Conservation (phyloP, 202 grass and related monocot species). For the Digitaria exilis region DNA sequence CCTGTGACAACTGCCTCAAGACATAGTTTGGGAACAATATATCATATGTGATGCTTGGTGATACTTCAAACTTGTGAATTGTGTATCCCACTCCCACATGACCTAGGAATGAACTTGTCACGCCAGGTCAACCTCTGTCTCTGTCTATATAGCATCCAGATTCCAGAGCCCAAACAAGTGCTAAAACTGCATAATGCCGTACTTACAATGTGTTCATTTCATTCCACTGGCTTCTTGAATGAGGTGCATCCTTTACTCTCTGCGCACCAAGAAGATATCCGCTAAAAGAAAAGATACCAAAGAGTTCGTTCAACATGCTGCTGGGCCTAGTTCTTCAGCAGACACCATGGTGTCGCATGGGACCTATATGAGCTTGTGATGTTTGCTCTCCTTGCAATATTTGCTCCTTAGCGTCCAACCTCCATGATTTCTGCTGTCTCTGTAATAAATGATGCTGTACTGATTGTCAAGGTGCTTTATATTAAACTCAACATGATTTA, state of each 20-base stretch:
- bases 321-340: too few relatives aligned
- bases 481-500: too few relatives aligned
- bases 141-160: not conserved
- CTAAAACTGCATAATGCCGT: not conserved
- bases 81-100: not conserved
- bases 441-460: too few relatives aligned
- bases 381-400: not conserved
- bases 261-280: too few relatives aligned
- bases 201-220: too few relatives aligned
- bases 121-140: too few relatives aligned
- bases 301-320: too few relatives aligned
- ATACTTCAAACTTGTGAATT: not conserved
- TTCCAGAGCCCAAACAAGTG: not conserved
- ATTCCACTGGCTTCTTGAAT: too few relatives aligned
- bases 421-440: not conserved
- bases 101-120: not conserved
- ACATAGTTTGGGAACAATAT: not conserved
- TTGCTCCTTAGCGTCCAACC: not conserved
- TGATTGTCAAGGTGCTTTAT: not conserved
- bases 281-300: too few relatives aligned
- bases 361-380: not conserved
- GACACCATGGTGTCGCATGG: too few relatives aligned
- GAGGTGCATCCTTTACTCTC: too few relatives aligned
- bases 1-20: slow-evolving; percentile 92
- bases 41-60: not conserved